Evolutionary conservation across 371 early-diverging fungal genomes (phyloP).

Genomic region (Lichtheimia ornata): DNA sequence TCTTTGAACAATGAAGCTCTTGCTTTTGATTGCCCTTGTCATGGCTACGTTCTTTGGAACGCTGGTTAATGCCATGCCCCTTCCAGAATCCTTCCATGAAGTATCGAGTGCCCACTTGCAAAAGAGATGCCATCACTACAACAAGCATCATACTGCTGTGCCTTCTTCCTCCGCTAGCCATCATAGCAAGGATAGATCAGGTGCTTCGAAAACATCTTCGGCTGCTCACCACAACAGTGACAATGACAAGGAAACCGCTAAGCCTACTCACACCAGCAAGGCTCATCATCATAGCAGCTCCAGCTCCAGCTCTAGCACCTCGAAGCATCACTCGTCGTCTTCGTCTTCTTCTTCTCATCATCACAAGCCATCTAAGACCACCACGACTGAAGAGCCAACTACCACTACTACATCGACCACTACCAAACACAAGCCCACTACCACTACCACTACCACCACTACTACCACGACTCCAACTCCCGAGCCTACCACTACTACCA

Average conservation of each 20-base stretch:
- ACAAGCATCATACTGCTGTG: not conserved
- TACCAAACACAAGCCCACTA: constrained; percentile 1
- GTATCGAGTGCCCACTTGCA: not conserved
- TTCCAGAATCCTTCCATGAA: constrained; percentile 18
- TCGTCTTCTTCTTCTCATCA: too few relatives aligned
- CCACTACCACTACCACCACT: constrained; percentile 3
- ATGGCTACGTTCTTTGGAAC: constrained; percentile 19
- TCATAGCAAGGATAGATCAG: not conserved
- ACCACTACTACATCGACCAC: not conserved
- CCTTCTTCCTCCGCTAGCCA: not conserved
- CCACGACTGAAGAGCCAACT: constrained; percentile 5
- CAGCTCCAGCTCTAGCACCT: too few relatives aligned
- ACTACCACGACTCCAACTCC: constrained; percentile 12
- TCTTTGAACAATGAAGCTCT: constrained; percentile 9
- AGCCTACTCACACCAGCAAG: not conserved
- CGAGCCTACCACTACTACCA: constrained; percentile 1
- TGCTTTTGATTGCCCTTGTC: constrained; percentile 14
- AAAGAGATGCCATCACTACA: constrained; percentile 14
- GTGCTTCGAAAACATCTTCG: not conserved
- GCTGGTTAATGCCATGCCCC: constrained; percentile 20
- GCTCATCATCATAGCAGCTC: not conserved
- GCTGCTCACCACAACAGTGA: not conserved
- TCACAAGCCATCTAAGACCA: constrained; percentile 4
- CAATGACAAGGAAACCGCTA: constrained; percentile 5
- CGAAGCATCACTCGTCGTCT: too few relatives aligned